Evolutionary conservation across 2,329 filamentous ascomycete genomes (phyloP).

Genomic region (Aspergillus floridensis): DNA sequence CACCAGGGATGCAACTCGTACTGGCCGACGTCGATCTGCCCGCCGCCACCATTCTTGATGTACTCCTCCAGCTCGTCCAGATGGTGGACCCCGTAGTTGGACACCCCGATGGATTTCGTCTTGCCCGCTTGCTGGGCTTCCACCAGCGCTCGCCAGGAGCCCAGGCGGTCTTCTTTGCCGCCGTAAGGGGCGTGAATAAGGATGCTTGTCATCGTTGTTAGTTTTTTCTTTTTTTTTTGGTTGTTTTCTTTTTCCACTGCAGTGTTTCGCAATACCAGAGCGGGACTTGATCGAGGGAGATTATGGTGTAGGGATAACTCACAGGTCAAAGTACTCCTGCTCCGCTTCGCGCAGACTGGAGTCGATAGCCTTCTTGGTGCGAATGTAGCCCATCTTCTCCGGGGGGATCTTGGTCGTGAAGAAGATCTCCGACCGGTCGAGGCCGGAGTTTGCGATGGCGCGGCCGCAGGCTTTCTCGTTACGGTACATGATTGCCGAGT

Average conservation of each 20-base stretch:
- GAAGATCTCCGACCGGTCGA: constrained; percentile 69
- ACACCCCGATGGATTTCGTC: constrained; percentile 69
- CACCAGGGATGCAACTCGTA: constrained; percentile 83
- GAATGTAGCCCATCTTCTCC: constrained; percentile 63
- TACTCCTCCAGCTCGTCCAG: constrained; percentile 61
- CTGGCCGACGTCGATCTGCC: constrained; percentile 71
- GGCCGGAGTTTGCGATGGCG: constrained; percentile 58
- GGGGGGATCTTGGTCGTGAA: constrained; percentile 76
- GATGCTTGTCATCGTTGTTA: constrained; percentile 38
- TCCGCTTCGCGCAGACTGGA: constrained; percentile 60
- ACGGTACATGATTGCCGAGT: constrained; percentile 63
- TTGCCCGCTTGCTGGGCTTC: constrained; percentile 72
- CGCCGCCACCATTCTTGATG: constrained; percentile 59
- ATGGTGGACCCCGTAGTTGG: constrained; percentile 75
- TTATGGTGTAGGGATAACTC: not conserved
- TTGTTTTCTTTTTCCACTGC: no score
- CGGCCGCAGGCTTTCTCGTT: constrained; percentile 70
- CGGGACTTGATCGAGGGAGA: no score
- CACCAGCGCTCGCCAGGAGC: constrained; percentile 73
- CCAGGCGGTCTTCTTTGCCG: constrained; percentile 63
- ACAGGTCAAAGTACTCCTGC: constrained; percentile 74
- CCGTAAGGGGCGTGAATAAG: constrained; percentile 77
- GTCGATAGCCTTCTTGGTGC: constrained; percentile 64
- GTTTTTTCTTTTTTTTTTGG: no score
- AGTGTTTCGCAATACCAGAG: no score